Conservation (phyloP, 2,329 filamentous ascomycete species). For the Claviceps arundinis region DNA sequence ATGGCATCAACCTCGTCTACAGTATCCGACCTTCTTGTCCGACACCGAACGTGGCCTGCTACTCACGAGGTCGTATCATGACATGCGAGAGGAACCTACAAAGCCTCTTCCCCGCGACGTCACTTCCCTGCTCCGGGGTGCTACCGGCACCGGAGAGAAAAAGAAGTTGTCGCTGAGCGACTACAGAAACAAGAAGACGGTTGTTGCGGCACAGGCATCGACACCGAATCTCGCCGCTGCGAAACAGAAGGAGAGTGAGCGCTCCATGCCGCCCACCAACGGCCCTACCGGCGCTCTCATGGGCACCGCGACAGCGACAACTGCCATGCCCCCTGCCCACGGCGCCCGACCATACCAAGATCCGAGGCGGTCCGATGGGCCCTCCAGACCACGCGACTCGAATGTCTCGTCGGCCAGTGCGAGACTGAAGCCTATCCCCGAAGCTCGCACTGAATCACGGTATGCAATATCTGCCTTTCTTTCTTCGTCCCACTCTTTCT, state of each 20-base stretch:
- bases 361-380: slow-evolving; percentile 6
- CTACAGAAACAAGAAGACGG: slow-evolving; percentile 41
- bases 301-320: slow-evolving; percentile 6
- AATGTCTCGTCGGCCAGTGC: neutral
- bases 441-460: slow-evolving; percentile 6
- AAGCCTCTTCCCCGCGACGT: slow-evolving; percentile 24
- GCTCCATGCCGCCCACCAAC: slow-evolving; percentile 13
- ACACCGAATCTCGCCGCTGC: slow-evolving; percentile 21
- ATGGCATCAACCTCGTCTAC: slow-evolving; percentile 35
- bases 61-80: slow-evolving; percentile 42
- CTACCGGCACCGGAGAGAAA: slow-evolving; percentile 30
- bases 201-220: slow-evolving; percentile 19
- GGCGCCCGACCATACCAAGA: slow-evolving; percentile 2
- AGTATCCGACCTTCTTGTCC: slow-evolving; percentile 44
- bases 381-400: slow-evolving; percentile 6
- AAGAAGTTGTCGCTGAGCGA: slow-evolving; percentile 47
- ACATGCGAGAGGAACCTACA: slow-evolving; percentile 39
- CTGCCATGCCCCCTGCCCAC: slow-evolving; percentile 1
- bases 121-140: slow-evolving; percentile 23
- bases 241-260: slow-evolving; percentile 20
- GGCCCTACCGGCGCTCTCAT: no score
- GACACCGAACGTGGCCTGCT: slow-evolving; percentile 45
- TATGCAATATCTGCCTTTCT: neutral
- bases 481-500: neutral
- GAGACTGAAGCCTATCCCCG: slow-evolving; percentile 5